A percentile compares a stretch with the other conserved stretches of the same genome.
These are phyloP conservation scores for Fusarium sp. DNA, from an alignment of 2,329 filamentous ascomycete species.

Conservation along the genomic window DNA sequence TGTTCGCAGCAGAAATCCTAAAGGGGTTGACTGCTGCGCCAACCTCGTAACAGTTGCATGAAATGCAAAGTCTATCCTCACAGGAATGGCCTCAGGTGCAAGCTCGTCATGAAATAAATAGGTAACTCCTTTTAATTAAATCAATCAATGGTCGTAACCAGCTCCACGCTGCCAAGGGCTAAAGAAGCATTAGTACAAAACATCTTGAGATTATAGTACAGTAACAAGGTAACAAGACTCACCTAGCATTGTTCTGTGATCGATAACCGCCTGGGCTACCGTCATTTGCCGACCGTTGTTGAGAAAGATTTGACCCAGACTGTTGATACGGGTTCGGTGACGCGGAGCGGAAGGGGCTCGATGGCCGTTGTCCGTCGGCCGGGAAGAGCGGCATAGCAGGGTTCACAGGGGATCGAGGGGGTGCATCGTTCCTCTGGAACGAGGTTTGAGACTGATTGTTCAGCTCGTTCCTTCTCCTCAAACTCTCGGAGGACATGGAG, in stretches of 20 bases:
- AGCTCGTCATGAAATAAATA: slow-evolving; percentile 40
- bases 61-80: slow-evolving; percentile 32
- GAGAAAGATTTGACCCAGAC: slow-evolving; percentile 50
- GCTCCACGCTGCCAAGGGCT: slow-evolving; percentile 63
- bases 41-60: slow-evolving; percentile 19
- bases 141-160: slow-evolving; percentile 57
- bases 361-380: slow-evolving; percentile 52
- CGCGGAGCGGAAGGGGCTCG: slow-evolving; percentile 54
- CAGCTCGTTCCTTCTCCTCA: slow-evolving; percentile 54
- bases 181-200: slow-evolving; percentile 34
- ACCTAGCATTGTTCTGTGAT: slow-evolving; percentile 59
- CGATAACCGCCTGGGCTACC: slow-evolving; percentile 53
- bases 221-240: slow-evolving; percentile 14
- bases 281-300: slow-evolving; percentile 52
- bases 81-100: slow-evolving; percentile 24
- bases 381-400: slow-evolving; percentile 61
- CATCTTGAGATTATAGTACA: background rate
- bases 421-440: slow-evolving; percentile 50
- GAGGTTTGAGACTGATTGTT: slow-evolving; percentile 52
- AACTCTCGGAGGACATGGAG: slow-evolving; percentile 56
- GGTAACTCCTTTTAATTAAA: slow-evolving; percentile 27
- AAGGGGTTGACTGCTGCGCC: slow-evolving; percentile 13
- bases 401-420: slow-evolving; percentile 57
- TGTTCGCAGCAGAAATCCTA: slow-evolving; percentile 18
- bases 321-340: slow-evolving; percentile 55